Conservation (phyloP, 805 yeast genomes). For the Candida tallmaniae region DNA sequence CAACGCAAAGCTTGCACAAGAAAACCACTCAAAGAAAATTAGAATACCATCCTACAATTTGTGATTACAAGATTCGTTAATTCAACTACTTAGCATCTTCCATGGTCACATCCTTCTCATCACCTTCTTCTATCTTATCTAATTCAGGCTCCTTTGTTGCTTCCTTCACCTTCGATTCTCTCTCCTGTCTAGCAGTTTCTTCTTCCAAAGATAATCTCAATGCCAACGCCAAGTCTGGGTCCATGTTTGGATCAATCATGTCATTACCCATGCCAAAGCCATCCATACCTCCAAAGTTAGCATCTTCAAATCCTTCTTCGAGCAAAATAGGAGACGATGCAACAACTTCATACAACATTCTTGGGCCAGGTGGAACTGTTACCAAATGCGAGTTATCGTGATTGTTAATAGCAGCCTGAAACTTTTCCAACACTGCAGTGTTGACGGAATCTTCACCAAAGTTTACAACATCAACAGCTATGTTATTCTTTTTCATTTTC, state of each 20-base stretch:
- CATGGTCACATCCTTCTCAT: constrained; percentile 15
- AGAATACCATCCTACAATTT: no score
- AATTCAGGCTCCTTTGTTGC: constrained; percentile 19
- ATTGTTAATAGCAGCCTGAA: constrained; percentile 67
- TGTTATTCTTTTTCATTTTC: constrained; percentile 86
- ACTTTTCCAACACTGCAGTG: constrained; percentile 73
- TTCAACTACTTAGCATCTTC: constrained; percentile 10
- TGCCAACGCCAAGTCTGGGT: constrained; percentile 96
- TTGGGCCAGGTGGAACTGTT: constrained; percentile 85
- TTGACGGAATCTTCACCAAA: constrained; percentile 86
- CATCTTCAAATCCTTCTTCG: constrained; percentile 57
- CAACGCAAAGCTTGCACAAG: no score
- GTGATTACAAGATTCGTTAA: no score
- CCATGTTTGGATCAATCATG: constrained; percentile 75
- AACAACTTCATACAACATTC: constrained; percentile 75
- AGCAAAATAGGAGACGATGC: constrained; percentile 70
- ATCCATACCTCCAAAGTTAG: constrained; percentile 28
- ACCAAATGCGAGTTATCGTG: constrained; percentile 79
- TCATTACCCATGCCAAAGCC: constrained; percentile 46
- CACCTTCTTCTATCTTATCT: constrained; percentile 30
- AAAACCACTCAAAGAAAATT: no score
- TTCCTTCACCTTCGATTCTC: constrained; percentile 45
- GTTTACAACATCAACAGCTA: constrained; percentile 84
- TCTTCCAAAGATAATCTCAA: constrained; percentile 92
- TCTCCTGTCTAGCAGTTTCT: constrained; percentile 86